Evolutionary conservation across 2,329 filamentous ascomycete genomes (phyloP).

Genomic region (Botrytis squamosa): DNA sequence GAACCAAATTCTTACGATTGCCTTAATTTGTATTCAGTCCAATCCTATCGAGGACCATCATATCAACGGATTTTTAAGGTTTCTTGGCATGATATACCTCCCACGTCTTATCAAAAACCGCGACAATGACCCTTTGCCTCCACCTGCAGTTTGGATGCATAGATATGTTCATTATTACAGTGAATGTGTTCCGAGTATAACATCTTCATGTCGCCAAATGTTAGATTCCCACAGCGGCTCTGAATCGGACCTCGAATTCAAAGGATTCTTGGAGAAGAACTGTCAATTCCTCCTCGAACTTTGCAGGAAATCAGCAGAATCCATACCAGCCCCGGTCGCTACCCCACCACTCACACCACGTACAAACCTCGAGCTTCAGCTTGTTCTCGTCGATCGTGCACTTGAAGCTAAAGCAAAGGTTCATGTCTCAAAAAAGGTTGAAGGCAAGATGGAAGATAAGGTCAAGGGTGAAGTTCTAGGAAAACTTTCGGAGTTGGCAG

Average conservation of each 20-base stretch:
- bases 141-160: neutral
- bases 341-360: neutral
- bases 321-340: neutral
- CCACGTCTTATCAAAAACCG: neutral
- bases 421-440: rapidly evolving
- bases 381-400: neutral
- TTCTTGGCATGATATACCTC: neutral
- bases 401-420: neutral
- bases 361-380: neutral
- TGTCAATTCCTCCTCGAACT: neutral
- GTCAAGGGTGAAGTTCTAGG: neutral
- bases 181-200: rapidly evolving
- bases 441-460: neutral
- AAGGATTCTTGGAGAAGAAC: neutral
- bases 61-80: rapidly evolving
- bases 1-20: neutral
- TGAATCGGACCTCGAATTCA: neutral
- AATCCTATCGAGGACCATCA: neutral
- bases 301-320: neutral
- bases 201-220: neutral
- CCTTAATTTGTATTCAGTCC: neutral
- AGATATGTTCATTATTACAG: rapidly evolving
- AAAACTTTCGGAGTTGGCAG: neutral
- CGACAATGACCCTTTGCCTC: neutral
- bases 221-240: neutral